Evolutionary conservation across 2,329 filamentous ascomycete genomes (phyloP), one percentile per base, ranked within the genome.

Genomic region (Fusarium avenaceum): DNA sequence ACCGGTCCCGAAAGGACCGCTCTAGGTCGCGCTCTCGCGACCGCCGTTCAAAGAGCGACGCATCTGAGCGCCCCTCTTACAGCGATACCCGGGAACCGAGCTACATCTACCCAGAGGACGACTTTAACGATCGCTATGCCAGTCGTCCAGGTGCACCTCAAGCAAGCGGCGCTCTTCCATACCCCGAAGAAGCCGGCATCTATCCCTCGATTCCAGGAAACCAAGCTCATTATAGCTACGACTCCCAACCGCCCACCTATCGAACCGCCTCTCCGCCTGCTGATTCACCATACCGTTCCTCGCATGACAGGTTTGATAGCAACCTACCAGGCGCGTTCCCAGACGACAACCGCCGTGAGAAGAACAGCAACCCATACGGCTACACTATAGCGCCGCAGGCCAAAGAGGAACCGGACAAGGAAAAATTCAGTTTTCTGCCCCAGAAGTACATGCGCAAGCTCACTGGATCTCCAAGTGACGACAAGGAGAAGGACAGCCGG

Each of bases 11-110:
- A 45, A 81, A 82, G 54, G 81, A 78, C 48, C 84, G 84, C 53
- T 84, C 84, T 51, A 80, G 81, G 52, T 87, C 85, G 78, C 46
- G 79, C 75, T 73, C 82, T 78, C 75, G 77, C 63, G 76, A 78
- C 57, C 73, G 75, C 30, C 78, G 78, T 45, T 65, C 75, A n/a
- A 74, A 65, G 47, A 75, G 76, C 35, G 74, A 78, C 14, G 60
- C 75, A 56, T 74, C 75, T 51, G 75, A 76, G 24, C 70, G 74
- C 19, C 72, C 74, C 24, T 65, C 72, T 40, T 65, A 57, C 48
- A 82, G 83, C 42, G 82, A 84, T 40, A 76, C 80, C 46, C 76
- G 77, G 24, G 83, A 83, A 57, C 77, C 83, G 26, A 80, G 76
- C 74, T 81, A 80, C 62, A 76, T 76, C 46, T 81, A 81, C 48